Evolutionary conservation across 2,329 filamentous ascomycete genomes (phyloP), one percentile per base, ranked within the genome.

Genomic region (Colletotrichum sp.): DNA sequence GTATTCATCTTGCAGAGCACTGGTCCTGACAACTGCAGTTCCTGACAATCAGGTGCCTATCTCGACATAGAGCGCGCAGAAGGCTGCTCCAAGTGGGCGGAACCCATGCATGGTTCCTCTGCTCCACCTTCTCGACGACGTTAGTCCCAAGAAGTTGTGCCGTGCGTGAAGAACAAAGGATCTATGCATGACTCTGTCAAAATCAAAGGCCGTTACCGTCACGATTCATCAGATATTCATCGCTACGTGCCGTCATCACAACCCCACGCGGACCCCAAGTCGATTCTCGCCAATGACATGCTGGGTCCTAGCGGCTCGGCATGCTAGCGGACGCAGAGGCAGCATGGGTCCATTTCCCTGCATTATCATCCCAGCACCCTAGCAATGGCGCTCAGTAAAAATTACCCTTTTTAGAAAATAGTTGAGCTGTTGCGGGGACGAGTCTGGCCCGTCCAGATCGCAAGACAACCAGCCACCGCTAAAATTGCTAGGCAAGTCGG

Each of bases 401-500:
- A 72, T 72, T 74, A 34, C 72, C 63, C 15, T 64, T 58, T 72
- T 71, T 38, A 69, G 72, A 67, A 67, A 74, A 72, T 72, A 74
- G 72, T 51, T 62, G 34, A 27, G 12, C 55, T 29, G 16, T 24
- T 62, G 65, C 15, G 71, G 68, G 43, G 63, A 58, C 13, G 18
- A 21, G 24, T 33, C 24, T 27, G 16, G 21, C 24, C 65, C n/a
- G 27, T 16, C 62, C 34, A 33, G 24, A 27, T 21, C 27, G 65
- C 54, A 33, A n/a, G 27, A 24, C 31, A 29, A 27, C 33, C 69
- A 62, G 33, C 29, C 62, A 58, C 57, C 8, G 47, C 47, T 51
- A 7, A 51, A 31, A 18, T 29, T 18, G 43, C 33, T 66, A 47
- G 47, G 58, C 38, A 9, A 21, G 38, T 36, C 24, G 70, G 54